Conservation (phyloP, 805 yeast species). For the Yamadazyma ubonensis region DNA sequence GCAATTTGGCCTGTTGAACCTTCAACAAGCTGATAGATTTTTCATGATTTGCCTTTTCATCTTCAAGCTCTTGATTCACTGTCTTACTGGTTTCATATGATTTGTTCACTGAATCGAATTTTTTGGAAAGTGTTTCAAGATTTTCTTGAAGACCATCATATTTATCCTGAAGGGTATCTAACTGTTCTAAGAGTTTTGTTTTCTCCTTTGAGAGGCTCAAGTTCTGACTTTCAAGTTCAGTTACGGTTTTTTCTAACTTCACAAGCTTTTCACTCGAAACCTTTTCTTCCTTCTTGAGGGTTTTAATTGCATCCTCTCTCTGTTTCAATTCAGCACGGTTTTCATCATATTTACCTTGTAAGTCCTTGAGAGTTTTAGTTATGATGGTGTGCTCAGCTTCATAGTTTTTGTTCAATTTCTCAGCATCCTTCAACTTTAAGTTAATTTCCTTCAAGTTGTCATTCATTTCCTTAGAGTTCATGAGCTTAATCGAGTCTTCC, state of each 20-base stretch:
- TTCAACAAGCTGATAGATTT: constrained; percentile 15
- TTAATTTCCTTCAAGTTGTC: constrained; percentile 56
- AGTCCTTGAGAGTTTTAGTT: constrained; percentile 28
- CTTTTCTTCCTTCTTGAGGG: constrained; percentile 42
- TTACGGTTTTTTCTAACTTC: constrained; percentile 25
- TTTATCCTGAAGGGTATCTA: constrained; percentile 8
- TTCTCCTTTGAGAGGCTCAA: constrained; percentile 16
- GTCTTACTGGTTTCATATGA: constrained; percentile 5
- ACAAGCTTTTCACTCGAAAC: constrained; percentile 20
- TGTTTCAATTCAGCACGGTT: constrained; percentile 37
- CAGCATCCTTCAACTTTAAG: constrained; percentile 37
- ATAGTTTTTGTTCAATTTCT: constrained; percentile 27
- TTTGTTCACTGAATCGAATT: constrained; percentile 7
- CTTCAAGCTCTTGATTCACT: constrained; percentile 7
- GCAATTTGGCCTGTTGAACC: constrained; percentile 25
- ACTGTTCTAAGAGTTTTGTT: constrained; percentile 9
- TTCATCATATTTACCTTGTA: constrained; percentile 34
- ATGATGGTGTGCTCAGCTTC: constrained; percentile 41
- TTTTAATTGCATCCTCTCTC: constrained; percentile 46
- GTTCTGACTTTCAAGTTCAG: constrained; percentile 22
- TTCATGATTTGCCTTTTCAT: constrained; percentile 14
- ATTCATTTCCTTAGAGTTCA: constrained; percentile 55
- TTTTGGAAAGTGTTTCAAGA: constrained; percentile 5
- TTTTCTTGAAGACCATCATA: constrained; percentile 10
- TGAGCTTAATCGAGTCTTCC: constrained; percentile 58